A percentile compares a stretch with the other conserved stretches of the same genome.
phyloP scores from a whole-genome alignment of 257 asterid species.

The Rauvolfia tetraphylla region DNA sequence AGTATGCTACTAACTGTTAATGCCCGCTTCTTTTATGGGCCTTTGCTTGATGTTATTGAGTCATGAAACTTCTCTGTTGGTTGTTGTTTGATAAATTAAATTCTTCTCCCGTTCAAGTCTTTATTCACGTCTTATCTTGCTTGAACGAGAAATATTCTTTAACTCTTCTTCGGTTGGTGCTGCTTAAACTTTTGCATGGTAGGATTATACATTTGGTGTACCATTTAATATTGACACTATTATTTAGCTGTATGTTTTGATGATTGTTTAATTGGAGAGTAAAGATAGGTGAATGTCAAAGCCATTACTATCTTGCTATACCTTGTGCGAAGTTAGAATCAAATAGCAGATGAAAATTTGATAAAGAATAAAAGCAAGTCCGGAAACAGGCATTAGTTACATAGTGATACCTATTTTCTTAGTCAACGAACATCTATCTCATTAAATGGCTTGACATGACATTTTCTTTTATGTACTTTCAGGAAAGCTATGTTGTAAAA shows the following conservation, averaged over 20 bases:
- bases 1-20: constrained; percentile 30
- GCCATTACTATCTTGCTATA: neutral
- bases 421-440: neutral
- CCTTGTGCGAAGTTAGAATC: neutral
- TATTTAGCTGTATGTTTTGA: neutral
- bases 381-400: neutral
- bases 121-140: neutral
- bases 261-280: neutral
- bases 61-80: constrained; percentile 4
- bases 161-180: neutral
- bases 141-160: neutral
- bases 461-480: constrained; percentile 3
- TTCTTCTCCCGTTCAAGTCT: neutral
- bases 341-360: neutral
- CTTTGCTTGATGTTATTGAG: neutral
- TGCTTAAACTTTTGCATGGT: neutral
- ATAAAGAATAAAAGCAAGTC: neutral
- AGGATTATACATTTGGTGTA: neutral
- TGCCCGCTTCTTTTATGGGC: neutral
- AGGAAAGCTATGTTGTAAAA: constrained; percentile 72
- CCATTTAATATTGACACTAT: neutral
- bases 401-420: neutral
- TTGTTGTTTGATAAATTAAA: neutral
- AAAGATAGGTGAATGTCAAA: neutral
- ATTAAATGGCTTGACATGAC: neutral